Evolutionary conservation across 441 rosid species (phyloP).

Genomic region (Lepidium campestre): DNA sequence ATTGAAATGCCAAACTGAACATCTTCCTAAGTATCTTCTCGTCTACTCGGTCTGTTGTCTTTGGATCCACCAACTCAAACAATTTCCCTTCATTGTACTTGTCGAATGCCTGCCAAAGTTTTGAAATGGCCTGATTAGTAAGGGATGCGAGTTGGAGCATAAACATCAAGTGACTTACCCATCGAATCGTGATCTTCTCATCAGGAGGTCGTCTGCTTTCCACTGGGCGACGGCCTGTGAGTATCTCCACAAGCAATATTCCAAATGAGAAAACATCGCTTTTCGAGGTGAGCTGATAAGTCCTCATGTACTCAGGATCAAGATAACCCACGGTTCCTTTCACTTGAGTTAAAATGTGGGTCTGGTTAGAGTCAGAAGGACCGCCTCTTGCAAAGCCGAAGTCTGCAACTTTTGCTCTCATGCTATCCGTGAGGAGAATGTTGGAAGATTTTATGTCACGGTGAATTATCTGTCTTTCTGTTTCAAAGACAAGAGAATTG

Average conservation of each 20-base stretch:
- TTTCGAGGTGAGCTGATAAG: slow-evolving; percentile 77
- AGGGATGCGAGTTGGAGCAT: not conserved
- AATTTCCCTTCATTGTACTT: slow-evolving; percentile 60
- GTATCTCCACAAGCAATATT: slow-evolving; percentile 74
- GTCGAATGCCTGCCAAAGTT: slow-evolving; percentile 54
- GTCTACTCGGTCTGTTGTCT: slow-evolving; percentile 50
- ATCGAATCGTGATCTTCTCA: slow-evolving; percentile 73
- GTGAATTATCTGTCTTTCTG: slow-evolving; percentile 91
- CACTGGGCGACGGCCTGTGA: slow-evolving; percentile 92
- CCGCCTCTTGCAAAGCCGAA: slow-evolving; percentile 91
- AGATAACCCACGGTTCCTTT: slow-evolving; percentile 96
- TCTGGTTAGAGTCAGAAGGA: slow-evolving; percentile 54
- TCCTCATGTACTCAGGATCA: slow-evolving; percentile 95
- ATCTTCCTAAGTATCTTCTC: slow-evolving; percentile 46
- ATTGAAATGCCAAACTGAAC: slow-evolving; percentile 73
- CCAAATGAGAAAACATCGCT: slow-evolving; percentile 95
- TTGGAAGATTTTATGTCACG: slow-evolving; percentile 94
- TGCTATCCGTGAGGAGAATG: slow-evolving; percentile 77
- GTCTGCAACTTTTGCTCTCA: slow-evolving; percentile 96
- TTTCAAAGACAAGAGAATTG: slow-evolving; percentile 8
- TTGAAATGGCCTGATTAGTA: not conserved
- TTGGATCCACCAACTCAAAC: slow-evolving; percentile 53
- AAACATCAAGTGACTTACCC: slow-evolving; percentile 51
- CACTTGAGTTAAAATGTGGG: slow-evolving; percentile 80
- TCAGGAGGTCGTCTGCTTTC: slow-evolving; percentile 48